Conservation (phyloP, 2,329 filamentous ascomycete species). For the Phialemonium atrogriseum region DNA sequence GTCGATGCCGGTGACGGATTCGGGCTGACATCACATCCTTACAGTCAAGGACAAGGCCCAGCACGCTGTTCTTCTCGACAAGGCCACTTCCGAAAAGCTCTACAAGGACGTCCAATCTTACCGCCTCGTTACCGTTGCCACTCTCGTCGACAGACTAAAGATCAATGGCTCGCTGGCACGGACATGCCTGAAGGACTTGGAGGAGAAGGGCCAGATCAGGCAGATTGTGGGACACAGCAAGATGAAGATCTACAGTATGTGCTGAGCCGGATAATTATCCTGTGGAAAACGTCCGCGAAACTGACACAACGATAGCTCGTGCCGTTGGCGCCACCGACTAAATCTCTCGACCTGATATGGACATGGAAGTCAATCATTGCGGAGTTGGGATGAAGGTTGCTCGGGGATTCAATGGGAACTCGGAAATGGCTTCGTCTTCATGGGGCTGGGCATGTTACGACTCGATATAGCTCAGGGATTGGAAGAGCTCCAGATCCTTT, state of each 20-base stretch:
- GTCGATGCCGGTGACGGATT: no score
- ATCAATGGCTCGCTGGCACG: slow-evolving; percentile 98
- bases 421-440: slow-evolving; percentile 21
- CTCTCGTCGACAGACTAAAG: slow-evolving; percentile 98
- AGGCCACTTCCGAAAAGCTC: slow-evolving; percentile 94
- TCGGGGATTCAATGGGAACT: slow-evolving; percentile 17
- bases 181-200: slow-evolving; percentile 80
- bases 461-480: slow-evolving; percentile 25
- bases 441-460: slow-evolving; percentile 17
- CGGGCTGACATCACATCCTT: no score
- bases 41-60: slow-evolving; percentile 99
- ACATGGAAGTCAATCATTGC: slow-evolving; percentile 10
- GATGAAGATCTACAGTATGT: slow-evolving; percentile 93
- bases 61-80: slow-evolving; percentile 98
- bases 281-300: slow-evolving; percentile 16
- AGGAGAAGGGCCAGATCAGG: slow-evolving; percentile 98
- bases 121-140: slow-evolving; percentile 97
- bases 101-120: slow-evolving; percentile 99
- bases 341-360: slow-evolving; percentile 18
- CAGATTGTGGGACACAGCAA: slow-evolving; percentile 94
- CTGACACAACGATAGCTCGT: slow-evolving; percentile 39
- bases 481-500: slow-evolving; percentile 25
- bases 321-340: slow-evolving; percentile 47
- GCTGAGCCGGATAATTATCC: background rate
- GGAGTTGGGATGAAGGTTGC: slow-evolving; percentile 10